These are phyloP conservation scores for Mytilinidion resinicola DNA, from an alignment of 495 filamentous ascomycete species.

Conservation along the genomic window DNA sequence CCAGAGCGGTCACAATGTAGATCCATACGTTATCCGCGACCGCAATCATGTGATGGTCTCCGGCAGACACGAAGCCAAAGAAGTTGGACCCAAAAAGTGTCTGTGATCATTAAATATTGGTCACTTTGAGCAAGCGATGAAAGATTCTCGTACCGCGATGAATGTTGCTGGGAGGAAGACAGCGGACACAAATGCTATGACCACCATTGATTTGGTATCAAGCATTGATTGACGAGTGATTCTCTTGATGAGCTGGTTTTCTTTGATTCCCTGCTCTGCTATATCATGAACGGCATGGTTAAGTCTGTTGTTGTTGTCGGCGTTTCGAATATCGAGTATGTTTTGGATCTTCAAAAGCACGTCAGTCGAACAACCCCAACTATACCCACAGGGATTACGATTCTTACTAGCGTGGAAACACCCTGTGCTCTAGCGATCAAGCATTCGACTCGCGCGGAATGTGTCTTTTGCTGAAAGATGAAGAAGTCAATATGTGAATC, in stretches of 20 bases:
- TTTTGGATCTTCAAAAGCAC: neutral
- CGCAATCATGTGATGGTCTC: neutral
- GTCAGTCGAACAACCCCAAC: neutral
- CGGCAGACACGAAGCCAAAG: neutral
- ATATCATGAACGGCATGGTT: neutral
- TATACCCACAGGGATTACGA: neutral
- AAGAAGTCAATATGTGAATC: neutral
- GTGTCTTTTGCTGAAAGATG: neutral
- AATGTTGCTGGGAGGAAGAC: neutral
- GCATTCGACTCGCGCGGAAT: neutral
- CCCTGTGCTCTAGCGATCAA: neutral
- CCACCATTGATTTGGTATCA: neutral
- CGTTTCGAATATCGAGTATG: neutral
- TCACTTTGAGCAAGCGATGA: too few species aligned
- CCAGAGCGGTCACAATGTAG: neutral
- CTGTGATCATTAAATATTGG: neutral
- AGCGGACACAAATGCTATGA: neutral
- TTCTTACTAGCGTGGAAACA: neutral
- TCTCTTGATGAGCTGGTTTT: neutral
- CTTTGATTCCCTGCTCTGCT: neutral
- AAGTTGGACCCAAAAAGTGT: neutral
- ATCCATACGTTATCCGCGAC: constrained; percentile 1
- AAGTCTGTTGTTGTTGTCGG: neutral
- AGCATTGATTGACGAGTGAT: neutral
- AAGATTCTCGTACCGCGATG: neutral